These are phyloP conservation scores for Gyrodon lividus DNA, from an alignment of 768 basidiomycete species.

Conservation along the genomic window DNA sequence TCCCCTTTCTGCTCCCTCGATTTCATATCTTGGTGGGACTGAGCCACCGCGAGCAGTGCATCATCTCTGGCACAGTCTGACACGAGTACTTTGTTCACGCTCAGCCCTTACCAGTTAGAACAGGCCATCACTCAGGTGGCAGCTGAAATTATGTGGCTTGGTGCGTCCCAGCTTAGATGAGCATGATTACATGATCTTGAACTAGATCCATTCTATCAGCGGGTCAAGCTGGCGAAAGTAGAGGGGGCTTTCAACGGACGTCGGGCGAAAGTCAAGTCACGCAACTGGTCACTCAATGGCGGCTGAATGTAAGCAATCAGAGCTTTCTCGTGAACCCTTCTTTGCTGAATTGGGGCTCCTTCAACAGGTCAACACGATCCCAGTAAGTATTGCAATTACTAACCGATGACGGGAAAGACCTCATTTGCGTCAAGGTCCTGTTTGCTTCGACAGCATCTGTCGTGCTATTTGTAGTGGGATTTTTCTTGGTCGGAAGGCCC, in stretches of 20 bases:
- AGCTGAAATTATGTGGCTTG: constrained; percentile 11
- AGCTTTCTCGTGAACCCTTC: neutral
- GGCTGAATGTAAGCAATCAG: constrained; percentile 12
- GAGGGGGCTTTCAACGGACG: constrained; percentile 9
- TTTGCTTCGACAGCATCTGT: constrained; percentile 9
- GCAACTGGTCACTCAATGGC: constrained; percentile 8
- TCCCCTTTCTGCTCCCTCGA: too few species aligned
- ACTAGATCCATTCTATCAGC: neutral
- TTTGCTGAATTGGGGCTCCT: neutral
- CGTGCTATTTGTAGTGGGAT: neutral
- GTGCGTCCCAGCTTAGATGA: constrained; percentile 1
- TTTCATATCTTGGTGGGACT: neutral
- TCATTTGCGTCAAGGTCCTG: constrained; percentile 4
- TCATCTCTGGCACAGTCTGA: neutral
- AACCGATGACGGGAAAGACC: constrained; percentile 1
- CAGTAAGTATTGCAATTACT: constrained; percentile 5
- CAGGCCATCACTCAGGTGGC: neutral
- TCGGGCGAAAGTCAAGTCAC: constrained; percentile 2
- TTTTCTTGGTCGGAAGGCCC: neutral
- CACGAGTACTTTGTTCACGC: neutral
- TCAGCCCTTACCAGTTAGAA: constrained; percentile 3
- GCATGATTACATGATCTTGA: neutral
- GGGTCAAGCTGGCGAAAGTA: constrained; percentile 5
- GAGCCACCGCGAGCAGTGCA: neutral
- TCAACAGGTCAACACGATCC: constrained; percentile 16